Percentiles rank a stretch among this genome's conserved stretches.
These are phyloP conservation scores for Monilinia aucupariae DNA, from an alignment of 2,329 filamentous ascomycete genomes.

Conservation along the genomic window DNA sequence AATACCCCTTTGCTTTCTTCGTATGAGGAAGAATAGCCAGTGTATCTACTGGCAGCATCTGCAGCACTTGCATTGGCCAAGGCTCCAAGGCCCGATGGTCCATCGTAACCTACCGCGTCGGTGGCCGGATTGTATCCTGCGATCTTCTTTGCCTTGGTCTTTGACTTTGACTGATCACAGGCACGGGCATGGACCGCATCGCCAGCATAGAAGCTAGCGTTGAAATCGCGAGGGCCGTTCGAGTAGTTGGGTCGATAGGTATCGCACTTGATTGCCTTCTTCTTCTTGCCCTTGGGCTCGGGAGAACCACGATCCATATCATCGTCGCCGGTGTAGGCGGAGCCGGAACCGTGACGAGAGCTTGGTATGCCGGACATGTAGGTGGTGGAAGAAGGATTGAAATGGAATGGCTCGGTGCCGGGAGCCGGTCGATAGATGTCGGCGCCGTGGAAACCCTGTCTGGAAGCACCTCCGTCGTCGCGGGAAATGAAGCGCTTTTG, in stretches of 20 bases:
- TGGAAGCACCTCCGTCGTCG: background rate
- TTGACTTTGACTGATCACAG: background rate
- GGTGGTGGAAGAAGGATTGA: background rate
- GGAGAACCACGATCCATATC: background rate
- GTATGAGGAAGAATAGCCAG: background rate
- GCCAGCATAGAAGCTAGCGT: background rate
- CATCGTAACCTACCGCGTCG: background rate
- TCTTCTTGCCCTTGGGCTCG: background rate
- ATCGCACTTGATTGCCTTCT: background rate
- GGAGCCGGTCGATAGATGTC: background rate
- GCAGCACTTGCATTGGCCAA: no score
- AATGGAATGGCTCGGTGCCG: background rate
- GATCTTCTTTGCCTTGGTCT: background rate
- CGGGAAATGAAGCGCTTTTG: background rate
- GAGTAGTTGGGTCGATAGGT: background rate
- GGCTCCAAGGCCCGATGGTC: background rate
- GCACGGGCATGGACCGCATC: background rate
- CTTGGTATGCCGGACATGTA: background rate
- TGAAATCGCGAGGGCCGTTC: background rate
- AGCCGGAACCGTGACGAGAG: background rate
- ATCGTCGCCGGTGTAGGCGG: background rate
- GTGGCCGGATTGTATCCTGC: fast-evolving
- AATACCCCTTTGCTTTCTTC: background rate
- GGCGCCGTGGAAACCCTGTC: background rate
- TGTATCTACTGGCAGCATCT: background rate